phyloP scores from a whole-genome alignment of 1,139 yeast species.

The Hansenula anomala region DNA sequence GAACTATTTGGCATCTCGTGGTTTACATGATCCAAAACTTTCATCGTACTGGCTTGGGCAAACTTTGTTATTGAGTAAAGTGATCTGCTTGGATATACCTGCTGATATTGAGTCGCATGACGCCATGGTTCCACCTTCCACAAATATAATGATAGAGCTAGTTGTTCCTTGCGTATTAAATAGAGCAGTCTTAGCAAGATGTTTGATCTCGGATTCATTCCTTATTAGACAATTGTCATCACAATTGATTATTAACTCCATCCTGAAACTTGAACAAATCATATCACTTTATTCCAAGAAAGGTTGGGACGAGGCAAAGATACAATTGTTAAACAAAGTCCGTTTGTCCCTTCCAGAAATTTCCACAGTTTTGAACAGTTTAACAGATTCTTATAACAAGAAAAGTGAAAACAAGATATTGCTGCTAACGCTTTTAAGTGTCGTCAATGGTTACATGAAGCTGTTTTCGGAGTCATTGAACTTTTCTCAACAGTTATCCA shows the following conservation, averaged over 20 bases:
- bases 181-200: conserved; percentile 50
- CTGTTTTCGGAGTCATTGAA: conserved; percentile 27
- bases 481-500: conserved; percentile 25
- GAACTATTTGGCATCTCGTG: conserved; percentile 51
- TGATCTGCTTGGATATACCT: conserved; percentile 54
- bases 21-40: conserved; percentile 64
- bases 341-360: conserved; percentile 46
- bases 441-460: conserved; percentile 27
- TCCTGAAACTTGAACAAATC: conserved; percentile 47
- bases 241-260: conserved; percentile 51
- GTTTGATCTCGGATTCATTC: conserved; percentile 48
- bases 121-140: conserved; percentile 22
- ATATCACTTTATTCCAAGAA: conserved; percentile 33
- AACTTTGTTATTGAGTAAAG: conserved; percentile 54
- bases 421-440: conserved; percentile 29
- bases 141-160: conserved; percentile 40
- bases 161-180: conserved; percentile 68
- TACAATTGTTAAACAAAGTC: conserved; percentile 29
- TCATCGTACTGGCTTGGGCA: conserved; percentile 82
- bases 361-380: conserved; percentile 31
- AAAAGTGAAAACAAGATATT: conserved; percentile 34
- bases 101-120: conserved; percentile 26
- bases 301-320: conserved; percentile 34
- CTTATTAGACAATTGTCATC: conserved; percentile 63
- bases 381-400: conserved; percentile 31